Conservation (phyloP, 345 rosid genomes). For the Aegle marmelos region DNA sequence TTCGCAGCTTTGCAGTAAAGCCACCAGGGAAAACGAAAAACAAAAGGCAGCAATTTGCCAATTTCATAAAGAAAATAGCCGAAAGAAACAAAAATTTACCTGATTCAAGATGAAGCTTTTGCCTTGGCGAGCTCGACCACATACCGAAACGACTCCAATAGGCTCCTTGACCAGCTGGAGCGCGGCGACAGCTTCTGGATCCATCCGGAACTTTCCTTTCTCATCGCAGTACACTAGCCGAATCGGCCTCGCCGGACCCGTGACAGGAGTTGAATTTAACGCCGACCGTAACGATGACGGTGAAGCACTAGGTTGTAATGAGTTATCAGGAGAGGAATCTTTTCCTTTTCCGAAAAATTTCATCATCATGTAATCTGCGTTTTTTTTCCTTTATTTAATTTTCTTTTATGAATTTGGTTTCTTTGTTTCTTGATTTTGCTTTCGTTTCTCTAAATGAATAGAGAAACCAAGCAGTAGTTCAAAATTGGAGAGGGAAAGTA, state of each 20-base stretch:
- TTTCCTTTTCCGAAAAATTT: slow-evolving; percentile 41
- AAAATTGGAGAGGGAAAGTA: slow-evolving; percentile 34
- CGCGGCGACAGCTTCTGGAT: slow-evolving; percentile 95
- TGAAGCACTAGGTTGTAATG: slow-evolving; percentile 33
- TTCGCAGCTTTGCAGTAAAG: background rate
- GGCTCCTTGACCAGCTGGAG: slow-evolving; percentile 96
- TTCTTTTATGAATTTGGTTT: background rate
- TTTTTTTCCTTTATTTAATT: background rate
- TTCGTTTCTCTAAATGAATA: background rate
- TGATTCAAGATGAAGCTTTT: slow-evolving; percentile 94
- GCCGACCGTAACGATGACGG: slow-evolving; percentile 24
- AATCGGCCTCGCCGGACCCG: slow-evolving; percentile 96
- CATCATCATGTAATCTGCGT: slow-evolving; percentile 28
- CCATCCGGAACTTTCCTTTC: slow-evolving; percentile 96
- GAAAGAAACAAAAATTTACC: slow-evolving; percentile 31
- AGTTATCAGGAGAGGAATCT: slow-evolving; percentile 33
- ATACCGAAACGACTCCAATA: slow-evolving; percentile 92
- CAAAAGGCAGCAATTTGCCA: background rate
- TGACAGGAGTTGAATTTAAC: slow-evolving; percentile 39
- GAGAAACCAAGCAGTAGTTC: background rate
- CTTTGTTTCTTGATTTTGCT: background rate
- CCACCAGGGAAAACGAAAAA: slow-evolving; percentile 5
- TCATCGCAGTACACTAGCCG: slow-evolving; percentile 87
- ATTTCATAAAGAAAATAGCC: background rate
- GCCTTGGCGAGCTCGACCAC: slow-evolving; percentile 99